Conservation (phyloP, 768 basidiomycete genomes). For the Tricholoma flavovirens region DNA sequence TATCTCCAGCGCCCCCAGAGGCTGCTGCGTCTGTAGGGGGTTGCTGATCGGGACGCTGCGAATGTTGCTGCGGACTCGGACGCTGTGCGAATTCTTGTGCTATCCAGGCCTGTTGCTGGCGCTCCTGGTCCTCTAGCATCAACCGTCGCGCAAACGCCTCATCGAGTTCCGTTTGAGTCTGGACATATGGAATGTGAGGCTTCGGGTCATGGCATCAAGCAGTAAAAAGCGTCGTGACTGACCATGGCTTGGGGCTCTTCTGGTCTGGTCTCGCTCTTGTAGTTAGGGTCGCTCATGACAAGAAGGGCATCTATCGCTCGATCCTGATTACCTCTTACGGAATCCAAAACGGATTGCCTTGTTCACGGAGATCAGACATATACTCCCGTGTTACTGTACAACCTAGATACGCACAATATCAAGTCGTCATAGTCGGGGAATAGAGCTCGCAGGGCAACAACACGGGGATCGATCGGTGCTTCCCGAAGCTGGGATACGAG, state of each 20-base stretch:
- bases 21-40: slow-evolving; percentile 19
- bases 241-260: slow-evolving; percentile 20
- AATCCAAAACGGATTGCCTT: slow-evolving; percentile 68
- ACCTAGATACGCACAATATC: slow-evolving; percentile 46
- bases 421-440: slow-evolving; percentile 77
- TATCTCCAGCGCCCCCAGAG: slow-evolving; percentile 27
- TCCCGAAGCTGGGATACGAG: slow-evolving; percentile 12
- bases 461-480: slow-evolving; percentile 37
- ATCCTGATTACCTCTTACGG: slow-evolving; percentile 65
- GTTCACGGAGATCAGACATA: not conserved
- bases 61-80: slow-evolving; percentile 5
- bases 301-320: slow-evolving; percentile 71
- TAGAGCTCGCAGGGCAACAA: slow-evolving; percentile 55
- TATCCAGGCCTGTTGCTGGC: slow-evolving; percentile 33
- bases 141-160: slow-evolving; percentile 74
- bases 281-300: slow-evolving; percentile 83
- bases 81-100: slow-evolving; percentile 17
- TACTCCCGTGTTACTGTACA: not conserved
- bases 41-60: slow-evolving; percentile 14
- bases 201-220: not conserved
- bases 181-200: not conserved
- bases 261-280: slow-evolving; percentile 36
- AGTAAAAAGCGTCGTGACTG: slow-evolving; percentile 20
- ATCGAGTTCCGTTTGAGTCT: slow-evolving; percentile 68
- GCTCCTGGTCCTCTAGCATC: slow-evolving; percentile 54